Conservation (phyloP, 2,329 filamentous ascomycete genomes). For the Neoarthrinium moseri region DNA sequence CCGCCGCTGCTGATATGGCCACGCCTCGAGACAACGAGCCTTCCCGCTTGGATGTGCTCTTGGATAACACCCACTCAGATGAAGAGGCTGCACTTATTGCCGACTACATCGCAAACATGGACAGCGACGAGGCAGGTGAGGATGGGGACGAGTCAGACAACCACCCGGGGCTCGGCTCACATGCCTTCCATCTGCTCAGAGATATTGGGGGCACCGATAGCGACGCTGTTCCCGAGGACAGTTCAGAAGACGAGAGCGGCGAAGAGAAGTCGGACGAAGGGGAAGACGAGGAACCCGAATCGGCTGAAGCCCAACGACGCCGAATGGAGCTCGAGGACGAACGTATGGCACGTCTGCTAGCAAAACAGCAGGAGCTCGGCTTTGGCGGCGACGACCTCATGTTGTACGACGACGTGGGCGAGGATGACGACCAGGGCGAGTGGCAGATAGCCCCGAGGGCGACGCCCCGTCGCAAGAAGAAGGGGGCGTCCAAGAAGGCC, state of each 20-base stretch:
- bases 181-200: constrained; percentile 28
- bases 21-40: background rate
- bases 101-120: constrained; percentile 72
- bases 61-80: constrained; percentile 16
- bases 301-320: constrained; percentile 26
- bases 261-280: constrained; percentile 40
- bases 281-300: constrained; percentile 18
- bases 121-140: constrained; percentile 24
- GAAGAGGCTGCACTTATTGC: constrained; percentile 58
- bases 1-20: background rate
- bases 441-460: constrained; percentile 23
- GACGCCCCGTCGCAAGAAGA: constrained; percentile 25
- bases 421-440: constrained; percentile 28
- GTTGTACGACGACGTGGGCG: constrained; percentile 50
- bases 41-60: constrained; percentile 4
- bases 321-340: constrained; percentile 51
- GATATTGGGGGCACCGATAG: constrained; percentile 44
- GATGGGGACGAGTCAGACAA: constrained; percentile 11
- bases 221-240: constrained; percentile 29
- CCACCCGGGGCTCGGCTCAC: constrained; percentile 19
- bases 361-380: constrained; percentile 64
- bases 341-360: constrained; percentile 57
- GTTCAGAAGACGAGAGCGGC: constrained; percentile 30
- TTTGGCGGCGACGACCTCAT: constrained; percentile 58
- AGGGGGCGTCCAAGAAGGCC: constrained; percentile 21